These are phyloP conservation scores for Seiridium unicorne DNA, from an alignment of 2,329 filamentous ascomycete species.

Conservation along the genomic window DNA sequence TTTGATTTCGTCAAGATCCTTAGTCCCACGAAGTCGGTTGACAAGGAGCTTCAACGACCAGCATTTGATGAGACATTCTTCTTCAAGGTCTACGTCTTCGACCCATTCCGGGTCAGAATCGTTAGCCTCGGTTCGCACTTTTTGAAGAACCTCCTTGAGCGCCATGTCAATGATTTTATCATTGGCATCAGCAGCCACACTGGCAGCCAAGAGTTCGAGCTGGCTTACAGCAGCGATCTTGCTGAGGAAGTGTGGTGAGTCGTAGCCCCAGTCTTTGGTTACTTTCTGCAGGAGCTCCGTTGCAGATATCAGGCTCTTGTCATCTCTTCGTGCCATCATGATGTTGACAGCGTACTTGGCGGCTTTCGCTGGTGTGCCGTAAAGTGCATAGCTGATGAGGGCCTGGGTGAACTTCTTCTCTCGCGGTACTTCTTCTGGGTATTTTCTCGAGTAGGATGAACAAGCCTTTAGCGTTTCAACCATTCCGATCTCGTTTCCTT, in stretches of 20 bases:
- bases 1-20: conserved; percentile 51
- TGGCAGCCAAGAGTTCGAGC: conserved; percentile 71
- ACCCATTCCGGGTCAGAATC: conserved; percentile 64
- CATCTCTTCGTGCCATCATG: conserved; percentile 69
- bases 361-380: conserved; percentile 76
- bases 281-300: conserved; percentile 78
- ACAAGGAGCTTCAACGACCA: conserved; percentile 83
- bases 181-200: conserved; percentile 69
- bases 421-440: conserved; percentile 77
- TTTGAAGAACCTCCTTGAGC: conserved; percentile 70
- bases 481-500: conserved; percentile 68
- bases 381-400: conserved; percentile 78
- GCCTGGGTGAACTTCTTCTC: conserved; percentile 80
- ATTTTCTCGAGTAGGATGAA: conserved; percentile 84
- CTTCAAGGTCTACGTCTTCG: conserved; percentile 65
- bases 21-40: conserved; percentile 71
- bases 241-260: conserved; percentile 70
- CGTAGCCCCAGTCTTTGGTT: conserved; percentile 72
- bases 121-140: conserved; percentile 63
- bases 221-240: conserved; percentile 72
- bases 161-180: conserved; percentile 79
- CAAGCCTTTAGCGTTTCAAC: conserved; percentile 93
- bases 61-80: conserved; percentile 80
- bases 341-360: conserved; percentile 95
- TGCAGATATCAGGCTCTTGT: conserved; percentile 78